Evolutionary conservation across 1,284 basidiomycete species (phyloP), one percentile per base, ranked within the genome.

Genomic region (Takashimella tepidaria): DNA sequence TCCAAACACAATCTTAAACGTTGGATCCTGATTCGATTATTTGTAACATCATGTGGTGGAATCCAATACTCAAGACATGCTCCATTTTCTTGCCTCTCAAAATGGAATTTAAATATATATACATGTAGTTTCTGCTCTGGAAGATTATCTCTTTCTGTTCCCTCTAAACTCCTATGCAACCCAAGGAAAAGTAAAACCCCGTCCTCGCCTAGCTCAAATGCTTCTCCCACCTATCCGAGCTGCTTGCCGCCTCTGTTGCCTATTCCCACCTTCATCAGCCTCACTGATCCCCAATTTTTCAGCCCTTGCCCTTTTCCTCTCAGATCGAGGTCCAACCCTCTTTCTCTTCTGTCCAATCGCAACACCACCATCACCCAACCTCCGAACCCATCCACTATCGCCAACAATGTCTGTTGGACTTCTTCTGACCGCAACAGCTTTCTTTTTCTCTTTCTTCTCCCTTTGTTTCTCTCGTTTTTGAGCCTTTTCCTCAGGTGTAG

Each of bases 361-460:
- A 40, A 16, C 44, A 3, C 50, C 40, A 3, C 8, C 48, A n/a
- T 26, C 27, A 37, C 31, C n/a, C n/a, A n/a, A n/a, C n/a, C n/a
- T n/a, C n/a, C n/a, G n/a, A n/a, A n/a, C n/a, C n/a, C n/a, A n/a
- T n/a, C n/a, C n/a, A n/a, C n/a, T n/a, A n/a, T 37, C 16, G 31
- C 31, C 31, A 37, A 8, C 31, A 37, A 8, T 16, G n/a, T n/a
- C 16, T 37, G 31, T 8, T 37, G 8, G 31, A 37, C 31, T 37
- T 37, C 10, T 37, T 37, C 31, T 37, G 8, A n/a, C n/a, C n/a
- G n/a, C 49, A 16, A 44, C 45, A 16, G 53, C 47, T 40, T n/a
- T 22, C 49, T 31, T 58, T 47, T 23, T n/a, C 42, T 20, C 20
- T 46, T 41, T 19, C 23, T 50, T 24, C 53, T 49, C 43, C n/a